Evolutionary conservation across 2,329 filamentous ascomycete species (phyloP).

Genomic region (Penicillium rolfsii): DNA sequence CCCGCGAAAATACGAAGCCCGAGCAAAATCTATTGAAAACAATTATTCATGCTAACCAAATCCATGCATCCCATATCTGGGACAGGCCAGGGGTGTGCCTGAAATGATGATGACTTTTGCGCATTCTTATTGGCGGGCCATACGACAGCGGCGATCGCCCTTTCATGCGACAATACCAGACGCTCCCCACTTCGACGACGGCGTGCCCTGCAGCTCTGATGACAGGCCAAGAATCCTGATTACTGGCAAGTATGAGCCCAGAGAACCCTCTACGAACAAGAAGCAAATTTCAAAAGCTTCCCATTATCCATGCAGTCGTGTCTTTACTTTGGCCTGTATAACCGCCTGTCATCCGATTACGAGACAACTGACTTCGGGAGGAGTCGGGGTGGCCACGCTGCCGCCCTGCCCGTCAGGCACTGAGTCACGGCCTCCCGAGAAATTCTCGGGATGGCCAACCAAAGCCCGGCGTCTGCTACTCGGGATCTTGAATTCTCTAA

Average conservation of each 20-base stretch:
- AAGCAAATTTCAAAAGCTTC: conserved; percentile 31
- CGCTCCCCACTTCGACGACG: conserved; percentile 9
- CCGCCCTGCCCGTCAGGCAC: background rate
- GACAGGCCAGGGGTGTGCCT: conserved; percentile 14
- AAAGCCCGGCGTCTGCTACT: background rate
- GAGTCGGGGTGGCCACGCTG: conserved; percentile 19
- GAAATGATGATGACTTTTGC: conserved; percentile 19
- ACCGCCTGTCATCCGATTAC: conserved; percentile 20
- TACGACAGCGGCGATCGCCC: conserved; percentile 7
- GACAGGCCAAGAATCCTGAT: conserved; percentile 3
- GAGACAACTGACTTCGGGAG: conserved; percentile 34
- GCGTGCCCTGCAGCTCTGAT: conserved; percentile 12
- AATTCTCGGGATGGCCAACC: conserved; percentile 3
- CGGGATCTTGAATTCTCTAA: background rate
- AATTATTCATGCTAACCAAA: background rate
- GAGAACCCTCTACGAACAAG: conserved; percentile 24
- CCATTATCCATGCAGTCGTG: conserved; percentile 34
- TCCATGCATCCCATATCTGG: background rate
- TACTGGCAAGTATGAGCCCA: background rate
- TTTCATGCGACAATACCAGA: background rate
- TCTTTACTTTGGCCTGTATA: background rate
- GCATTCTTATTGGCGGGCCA: conserved; percentile 15
- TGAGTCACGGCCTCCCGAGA: conserved; percentile 24
- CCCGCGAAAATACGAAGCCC: conserved; percentile 5
- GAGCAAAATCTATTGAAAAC: conserved; percentile 11